phyloP scores from a whole-genome alignment of 139 green algal genomes.

The Penium margaritaceum region DNA sequence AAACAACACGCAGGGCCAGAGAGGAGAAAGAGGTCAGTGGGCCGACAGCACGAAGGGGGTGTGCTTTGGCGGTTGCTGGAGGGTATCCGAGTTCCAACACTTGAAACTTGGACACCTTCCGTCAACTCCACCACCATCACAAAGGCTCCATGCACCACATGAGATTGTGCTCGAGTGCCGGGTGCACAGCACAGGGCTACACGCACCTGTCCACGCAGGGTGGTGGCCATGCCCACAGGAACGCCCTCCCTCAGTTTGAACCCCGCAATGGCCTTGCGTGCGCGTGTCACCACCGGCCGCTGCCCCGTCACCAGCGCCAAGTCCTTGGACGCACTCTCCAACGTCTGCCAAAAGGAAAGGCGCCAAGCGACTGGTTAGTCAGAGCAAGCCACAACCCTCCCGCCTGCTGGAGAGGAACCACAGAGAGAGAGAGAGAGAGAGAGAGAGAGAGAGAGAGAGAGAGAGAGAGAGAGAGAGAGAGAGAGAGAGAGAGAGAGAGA shows the following conservation, averaged over 20 bases:
- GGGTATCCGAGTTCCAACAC: no score
- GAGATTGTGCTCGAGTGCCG: no score
- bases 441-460: not conserved
- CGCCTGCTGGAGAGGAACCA: not conserved
- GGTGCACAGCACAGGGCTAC: no score
- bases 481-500: not conserved
- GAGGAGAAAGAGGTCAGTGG: no score
- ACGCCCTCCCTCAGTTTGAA: constrained; percentile 36
- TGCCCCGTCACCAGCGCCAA: constrained; percentile 25
- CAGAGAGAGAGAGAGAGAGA: not conserved
- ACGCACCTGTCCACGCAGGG: constrained; percentile 9
- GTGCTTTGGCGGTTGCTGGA: no score
- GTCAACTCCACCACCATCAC: no score
- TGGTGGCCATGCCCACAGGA: constrained; percentile 17
- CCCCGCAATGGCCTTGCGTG: constrained; percentile 37
- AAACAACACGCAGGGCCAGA: no score
- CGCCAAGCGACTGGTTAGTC: no score
- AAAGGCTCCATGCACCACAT: no score
- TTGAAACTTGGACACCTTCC: no score
- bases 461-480: not conserved
- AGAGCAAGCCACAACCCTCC: not conserved
- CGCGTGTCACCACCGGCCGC: constrained; percentile 17
- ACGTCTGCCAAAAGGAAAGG: not conserved
- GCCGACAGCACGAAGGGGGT: no score
- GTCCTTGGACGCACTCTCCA: constrained; percentile 22